phyloP scores from a whole-genome alignment of 495 filamentous ascomycete species.

The Aspergillus taichungensis region DNA sequence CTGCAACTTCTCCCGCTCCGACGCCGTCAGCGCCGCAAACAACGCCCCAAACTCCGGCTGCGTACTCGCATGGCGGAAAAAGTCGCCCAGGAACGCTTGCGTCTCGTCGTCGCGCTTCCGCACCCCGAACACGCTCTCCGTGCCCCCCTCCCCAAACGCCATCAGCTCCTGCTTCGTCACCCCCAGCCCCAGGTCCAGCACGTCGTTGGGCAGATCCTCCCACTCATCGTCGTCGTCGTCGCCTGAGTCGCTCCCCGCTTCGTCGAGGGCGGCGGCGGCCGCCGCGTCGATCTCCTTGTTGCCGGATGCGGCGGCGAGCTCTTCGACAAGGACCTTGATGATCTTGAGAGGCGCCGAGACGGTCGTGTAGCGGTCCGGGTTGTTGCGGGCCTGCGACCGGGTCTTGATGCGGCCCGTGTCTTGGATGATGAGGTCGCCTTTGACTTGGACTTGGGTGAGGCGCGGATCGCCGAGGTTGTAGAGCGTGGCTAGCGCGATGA shows the following conservation, averaged over 20 bases:
- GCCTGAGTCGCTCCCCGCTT: conserved; percentile 51
- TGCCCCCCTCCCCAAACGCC: conserved; percentile 55
- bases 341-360: conserved; percentile 88
- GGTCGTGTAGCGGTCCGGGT: conserved; percentile 84
- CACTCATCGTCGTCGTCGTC: conserved; percentile 68
- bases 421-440: conserved; percentile 82
- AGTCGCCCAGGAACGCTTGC: conserved; percentile 69
- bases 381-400: conserved; percentile 71
- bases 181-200: conserved; percentile 60
- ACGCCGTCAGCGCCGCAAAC: conserved; percentile 56
- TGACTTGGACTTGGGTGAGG: conserved; percentile 67
- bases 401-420: conserved; percentile 84
- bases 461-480: conserved; percentile 82
- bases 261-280: conserved; percentile 43
- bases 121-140: conserved; percentile 42
- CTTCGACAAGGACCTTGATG: conserved; percentile 87
- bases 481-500: conserved; percentile 83
- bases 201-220: conserved; percentile 73
- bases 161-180: conserved; percentile 68
- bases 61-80: conserved; percentile 67
- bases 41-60: conserved; percentile 67
- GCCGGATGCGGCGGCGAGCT: conserved; percentile 59
- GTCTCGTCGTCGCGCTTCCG: conserved; percentile 87
- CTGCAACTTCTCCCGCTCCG: conserved; percentile 66
- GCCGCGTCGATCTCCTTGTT: conserved; percentile 46